A percentile compares a stretch with the other conserved stretches of the same genome.
Conservation (phyloP, 2,329 filamentous ascomycete genomes). For the Ophiostoma pallidulum region DNA sequence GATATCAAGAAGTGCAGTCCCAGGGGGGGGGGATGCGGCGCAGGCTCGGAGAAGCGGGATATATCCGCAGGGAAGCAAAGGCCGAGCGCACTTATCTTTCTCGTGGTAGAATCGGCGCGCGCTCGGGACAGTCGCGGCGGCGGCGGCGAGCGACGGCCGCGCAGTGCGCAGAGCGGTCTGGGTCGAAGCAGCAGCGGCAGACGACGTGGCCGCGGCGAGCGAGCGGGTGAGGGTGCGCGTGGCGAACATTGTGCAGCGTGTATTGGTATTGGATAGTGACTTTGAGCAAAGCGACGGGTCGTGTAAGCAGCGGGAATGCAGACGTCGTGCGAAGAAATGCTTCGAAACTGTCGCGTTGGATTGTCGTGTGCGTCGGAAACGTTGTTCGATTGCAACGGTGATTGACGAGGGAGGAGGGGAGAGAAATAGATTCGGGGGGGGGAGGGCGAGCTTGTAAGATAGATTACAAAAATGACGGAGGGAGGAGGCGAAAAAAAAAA, state of each 20-base stretch:
- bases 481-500: slow-evolving; percentile 6
- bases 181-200: slow-evolving; percentile 8
- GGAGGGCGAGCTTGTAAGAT: background rate
- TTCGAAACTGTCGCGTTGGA: too few relatives aligned
- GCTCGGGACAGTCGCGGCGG: slow-evolving; percentile 7
- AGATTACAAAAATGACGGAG: slow-evolving; percentile 3
- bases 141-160: slow-evolving; percentile 10
- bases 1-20: background rate
- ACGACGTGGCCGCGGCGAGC: slow-evolving; percentile 12
- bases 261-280: background rate
- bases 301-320: background rate
- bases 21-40: background rate
- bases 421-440: background rate
- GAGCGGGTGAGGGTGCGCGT: slow-evolving; percentile 12
- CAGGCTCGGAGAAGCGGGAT: background rate
- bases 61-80: too few relatives aligned
- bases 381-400: too few relatives aligned
- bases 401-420: background rate
- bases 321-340: too few relatives aligned
- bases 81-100: slow-evolving; percentile 19
- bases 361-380: too few relatives aligned
- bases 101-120: slow-evolving; percentile 19
- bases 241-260: slow-evolving; percentile 14
- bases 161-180: slow-evolving; percentile 13
- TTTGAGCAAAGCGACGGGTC: background rate